Base-by-base conservation (phyloP, 1,284 basidiomycete species). In the Pyrrhoderma lamaoense region DNA sequence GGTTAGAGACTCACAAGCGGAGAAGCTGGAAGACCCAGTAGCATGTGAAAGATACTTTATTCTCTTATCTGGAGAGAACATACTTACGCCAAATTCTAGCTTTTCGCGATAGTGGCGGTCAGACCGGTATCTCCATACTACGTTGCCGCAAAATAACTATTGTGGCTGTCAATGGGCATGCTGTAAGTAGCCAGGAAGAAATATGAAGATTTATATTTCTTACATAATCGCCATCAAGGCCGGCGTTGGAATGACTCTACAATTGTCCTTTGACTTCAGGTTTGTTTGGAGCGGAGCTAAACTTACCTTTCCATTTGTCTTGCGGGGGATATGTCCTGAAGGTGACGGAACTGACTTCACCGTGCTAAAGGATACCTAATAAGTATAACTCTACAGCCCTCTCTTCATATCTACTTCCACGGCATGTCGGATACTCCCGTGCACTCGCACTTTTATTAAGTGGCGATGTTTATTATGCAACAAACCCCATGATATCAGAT, bases 111-210 rank as follows among this genome's bases (percentile, higher is more conserved):
- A 55, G 60, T 3, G 77, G 77, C 21, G 77, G 77, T 2, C 57
- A 65, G 22, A 65, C 75, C 5, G 62, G 75, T 4, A 58, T 80
- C 45, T 68, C 70, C 8, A 72, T 79, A 47, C 70, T 73, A 50
- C 69, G 69, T 1, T 79, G 76, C 61, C 71, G 76, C 47, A 80
- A 80, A 59, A 68, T 80, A 27, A 79, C 78, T 8, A 75, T 79
- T 39, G 69, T 68, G 39, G 76, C 77, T 3, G 74, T 79, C 21
- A 79, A 80, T 55, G 77, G 78, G 0, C 75, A 77, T 60, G 76
- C 76, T n/a, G 77, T 76, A 59, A 27, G 72, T 62, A 31, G 22
- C 9, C n/a, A 38, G 2, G n/a, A n/a, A n/a, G n/a, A n/a, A n/a
- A n/a, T n/a, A n/a, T n/a, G n/a, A n/a, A n/a, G 13, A 7, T 50